Conservation (phyloP, 2,329 filamentous ascomycete genomes). For the Ophiostoma piceae region DNA sequence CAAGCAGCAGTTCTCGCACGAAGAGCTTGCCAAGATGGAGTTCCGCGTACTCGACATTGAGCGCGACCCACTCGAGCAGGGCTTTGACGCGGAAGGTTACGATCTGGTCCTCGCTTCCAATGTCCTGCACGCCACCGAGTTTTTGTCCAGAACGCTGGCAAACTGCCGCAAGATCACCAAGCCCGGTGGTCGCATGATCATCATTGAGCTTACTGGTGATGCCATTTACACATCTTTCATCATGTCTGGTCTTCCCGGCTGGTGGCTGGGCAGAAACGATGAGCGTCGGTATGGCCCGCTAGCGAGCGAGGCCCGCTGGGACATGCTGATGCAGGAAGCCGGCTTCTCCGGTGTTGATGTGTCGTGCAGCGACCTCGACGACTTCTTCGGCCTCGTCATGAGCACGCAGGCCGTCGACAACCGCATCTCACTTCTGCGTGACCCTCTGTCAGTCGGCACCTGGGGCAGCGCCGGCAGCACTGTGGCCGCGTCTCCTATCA, state of each 20-base stretch:
- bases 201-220: conserved; percentile 24
- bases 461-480: conserved; percentile 8
- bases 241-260: conserved; percentile 26
- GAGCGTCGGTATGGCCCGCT: conserved; percentile 24
- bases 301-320: conserved; percentile 27
- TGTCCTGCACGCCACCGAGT: conserved; percentile 37
- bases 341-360: conserved; percentile 31
- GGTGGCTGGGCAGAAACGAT: conserved; percentile 27
- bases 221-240: conserved; percentile 21
- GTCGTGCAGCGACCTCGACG: conserved; percentile 23
- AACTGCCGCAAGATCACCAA: conserved; percentile 36
- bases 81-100: conserved; percentile 33
- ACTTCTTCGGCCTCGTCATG: conserved; percentile 26
- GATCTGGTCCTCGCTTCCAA: conserved; percentile 39
- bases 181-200: conserved; percentile 39
- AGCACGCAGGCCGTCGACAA: conserved; percentile 30
- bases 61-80: conserved; percentile 33
- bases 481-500: conserved; percentile 1
- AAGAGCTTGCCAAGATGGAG: conserved; percentile 29
- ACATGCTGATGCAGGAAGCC: conserved; percentile 26
- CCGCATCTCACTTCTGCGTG: conserved; percentile 26
- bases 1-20: conserved; percentile 30
- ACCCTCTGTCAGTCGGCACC: conserved; percentile 24
- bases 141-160: conserved; percentile 31
- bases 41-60: conserved; percentile 36